phyloP scores from a whole-genome alignment of 805 yeast genomes.

The Danielozyma ontarioensis region DNA sequence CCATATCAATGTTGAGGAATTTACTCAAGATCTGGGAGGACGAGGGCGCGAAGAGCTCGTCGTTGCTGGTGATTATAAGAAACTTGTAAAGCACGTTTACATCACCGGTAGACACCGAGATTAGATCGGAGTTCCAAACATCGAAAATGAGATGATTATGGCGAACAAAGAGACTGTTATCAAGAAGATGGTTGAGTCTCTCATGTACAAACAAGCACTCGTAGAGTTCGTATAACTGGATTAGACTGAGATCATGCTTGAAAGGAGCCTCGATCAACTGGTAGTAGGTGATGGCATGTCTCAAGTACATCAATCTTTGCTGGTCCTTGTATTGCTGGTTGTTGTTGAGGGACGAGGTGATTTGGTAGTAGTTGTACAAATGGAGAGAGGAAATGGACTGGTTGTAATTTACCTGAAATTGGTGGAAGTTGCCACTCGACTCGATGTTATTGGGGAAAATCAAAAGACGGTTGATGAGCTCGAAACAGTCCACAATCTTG shows the following conservation, averaged over 20 bases:
- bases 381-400: slow-evolving; percentile 22
- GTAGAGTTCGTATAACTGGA: slow-evolving; percentile 26
- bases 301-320: slow-evolving; percentile 23
- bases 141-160: not conserved
- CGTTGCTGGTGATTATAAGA: not conserved
- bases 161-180: not conserved
- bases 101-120: not conserved
- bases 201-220: slow-evolving; percentile 25
- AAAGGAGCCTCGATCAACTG: slow-evolving; percentile 24
- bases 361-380: slow-evolving; percentile 26
- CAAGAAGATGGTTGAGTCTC: slow-evolving; percentile 6
- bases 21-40: not conserved
- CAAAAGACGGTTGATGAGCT: slow-evolving; percentile 16
- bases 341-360: slow-evolving; percentile 17
- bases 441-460: slow-evolving; percentile 14
- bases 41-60: not conserved
- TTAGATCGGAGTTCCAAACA: no score
- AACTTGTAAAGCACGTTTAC: not conserved
- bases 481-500: slow-evolving; percentile 24
- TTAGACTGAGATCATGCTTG: slow-evolving; percentile 12
- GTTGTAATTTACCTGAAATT: slow-evolving; percentile 26
- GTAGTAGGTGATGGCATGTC: slow-evolving; percentile 25
- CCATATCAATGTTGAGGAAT: not conserved
- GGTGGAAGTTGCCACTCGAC: slow-evolving; percentile 12
- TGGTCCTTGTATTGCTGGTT: slow-evolving; percentile 19